Percentiles rank a stretch among this genome's conserved stretches.
phyloP scores from a whole-genome alignment of 495 filamentous ascomycete species.

The Hamigera avellanea region DNA sequence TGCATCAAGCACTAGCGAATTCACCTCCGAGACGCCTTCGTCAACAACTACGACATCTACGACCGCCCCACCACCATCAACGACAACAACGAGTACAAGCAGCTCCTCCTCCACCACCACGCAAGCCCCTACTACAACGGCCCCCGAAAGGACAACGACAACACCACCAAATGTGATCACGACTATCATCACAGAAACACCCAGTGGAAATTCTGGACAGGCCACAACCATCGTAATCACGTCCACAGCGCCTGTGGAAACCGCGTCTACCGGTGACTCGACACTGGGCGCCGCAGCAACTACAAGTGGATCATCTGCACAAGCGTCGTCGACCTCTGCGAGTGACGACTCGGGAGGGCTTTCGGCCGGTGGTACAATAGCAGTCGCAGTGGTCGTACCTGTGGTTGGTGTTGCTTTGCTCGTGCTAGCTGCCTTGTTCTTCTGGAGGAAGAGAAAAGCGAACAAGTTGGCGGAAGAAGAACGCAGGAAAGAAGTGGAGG shows the following conservation, averaged over 20 bases:
- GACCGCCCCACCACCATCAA: slow-evolving; percentile 4
- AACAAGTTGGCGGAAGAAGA: slow-evolving; percentile 77
- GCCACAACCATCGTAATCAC: slow-evolving; percentile 16
- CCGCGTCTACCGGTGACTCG: slow-evolving; percentile 8
- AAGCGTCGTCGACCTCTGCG: slow-evolving; percentile 12
- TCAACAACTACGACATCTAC: slow-evolving; percentile 11
- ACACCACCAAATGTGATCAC: slow-evolving; percentile 4
- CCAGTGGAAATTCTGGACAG: slow-evolving; percentile 9
- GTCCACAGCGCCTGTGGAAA: slow-evolving; percentile 13
- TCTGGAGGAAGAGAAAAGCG: slow-evolving; percentile 80
- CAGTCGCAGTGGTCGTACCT: slow-evolving; percentile 87
- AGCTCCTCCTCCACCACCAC: slow-evolving; percentile 5
- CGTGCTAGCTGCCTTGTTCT: slow-evolving; percentile 60
- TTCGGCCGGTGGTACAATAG: slow-evolving; percentile 56
- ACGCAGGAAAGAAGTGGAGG: slow-evolving; percentile 87
- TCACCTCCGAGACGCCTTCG: slow-evolving; percentile 5
- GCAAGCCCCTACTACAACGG: background rate
- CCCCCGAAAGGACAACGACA: background rate
- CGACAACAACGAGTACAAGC: slow-evolving; percentile 2
- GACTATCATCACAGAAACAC: slow-evolving; percentile 8
- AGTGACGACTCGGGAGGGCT: slow-evolving; percentile 33
- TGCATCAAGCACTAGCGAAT: slow-evolving; percentile 6
- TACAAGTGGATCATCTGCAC: slow-evolving; percentile 16
- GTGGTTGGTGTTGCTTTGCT: slow-evolving; percentile 81
- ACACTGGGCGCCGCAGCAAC: slow-evolving; percentile 18